Base-by-base conservation (phyloP, 2,329 filamentous ascomycete genomes). In the Exophiala sp. region DNA sequence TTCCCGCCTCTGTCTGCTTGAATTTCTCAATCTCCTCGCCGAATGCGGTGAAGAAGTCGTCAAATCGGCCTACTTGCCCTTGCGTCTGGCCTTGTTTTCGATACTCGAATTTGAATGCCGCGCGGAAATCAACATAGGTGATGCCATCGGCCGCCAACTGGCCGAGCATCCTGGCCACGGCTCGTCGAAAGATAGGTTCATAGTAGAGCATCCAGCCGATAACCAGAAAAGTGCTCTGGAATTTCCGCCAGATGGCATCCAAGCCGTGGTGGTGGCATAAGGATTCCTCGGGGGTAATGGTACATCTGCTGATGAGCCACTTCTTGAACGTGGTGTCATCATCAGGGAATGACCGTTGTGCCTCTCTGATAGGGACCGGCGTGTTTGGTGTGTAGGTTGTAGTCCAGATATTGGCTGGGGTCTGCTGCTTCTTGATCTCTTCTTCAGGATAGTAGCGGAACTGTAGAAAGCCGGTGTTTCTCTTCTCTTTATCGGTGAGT, bases 181-280 rank as follows among this genome's bases (percentile, higher is more conserved):
- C 94, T 14, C 74, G 73, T 19, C 88, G 81, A 69, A 87, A 91
- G 56, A 97, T 87, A 11, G 90, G 90, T 68, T 96, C 91, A 68
- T 96, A 95, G 68, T 85, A 86, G 42, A 95, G 76, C 44, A 95
- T 78, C 13, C 81, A 83, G 34, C 80, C 79, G 38, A 91, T 75
- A 2, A 91, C 79, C 2, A 76, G 69, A 67, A 96, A 95, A 54
- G 83, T 85, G 38, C 78, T 80, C 43, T 70, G 72, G 68, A 96
- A 95, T 63, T 93, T 90, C 19, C 75, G 71, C 89, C 90, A 96
- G 47, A 95, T 83, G 45, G 84, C 84, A 65, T 93, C 83, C 13
- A 89, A 76, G 2, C 90, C 88, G 60, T 90, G 83, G 62, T 93
- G 85, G 63, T 95, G 88, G 57, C 84, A 78, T 39, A 90, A 74